Conservation (phyloP, 768 basidiomycete species). For the Mycena alexandri region DNA sequence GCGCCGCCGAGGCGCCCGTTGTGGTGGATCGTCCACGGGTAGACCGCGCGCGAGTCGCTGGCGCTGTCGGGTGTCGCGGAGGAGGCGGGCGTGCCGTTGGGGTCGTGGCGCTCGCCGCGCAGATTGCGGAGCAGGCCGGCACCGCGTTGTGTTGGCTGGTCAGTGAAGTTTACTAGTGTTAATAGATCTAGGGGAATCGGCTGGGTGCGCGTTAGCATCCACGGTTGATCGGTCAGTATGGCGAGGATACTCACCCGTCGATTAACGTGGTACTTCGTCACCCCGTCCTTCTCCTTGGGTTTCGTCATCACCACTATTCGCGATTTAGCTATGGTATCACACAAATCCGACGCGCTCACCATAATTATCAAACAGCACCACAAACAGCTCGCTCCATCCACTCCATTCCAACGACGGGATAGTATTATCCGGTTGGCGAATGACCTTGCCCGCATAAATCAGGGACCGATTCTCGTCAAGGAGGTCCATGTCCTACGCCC, state of each 20-base stretch:
- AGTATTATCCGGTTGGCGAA: constrained; percentile 80
- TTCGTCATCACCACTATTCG: constrained; percentile 89
- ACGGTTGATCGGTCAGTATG: constrained; percentile 4
- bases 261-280: constrained; percentile 84
- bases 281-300: constrained; percentile 80
- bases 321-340: neutral
- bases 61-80: constrained; percentile 43
- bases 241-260: constrained; percentile 68
- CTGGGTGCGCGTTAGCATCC: constrained; percentile 52
- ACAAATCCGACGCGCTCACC: constrained; percentile 57
- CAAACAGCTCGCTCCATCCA: constrained; percentile 90
- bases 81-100: constrained; percentile 14
- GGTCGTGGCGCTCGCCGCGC: constrained; percentile 50
- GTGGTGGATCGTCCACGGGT: constrained; percentile 91
- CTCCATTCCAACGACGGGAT: constrained; percentile 48
- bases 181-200: constrained; percentile 95
- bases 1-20: constrained; percentile 91
- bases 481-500: constrained; percentile 85
- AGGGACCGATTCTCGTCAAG: constrained; percentile 85
- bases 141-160: constrained; percentile 81
- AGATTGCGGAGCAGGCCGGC: constrained; percentile 79
- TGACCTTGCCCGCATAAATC: constrained; percentile 84
- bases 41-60: constrained; percentile 81
- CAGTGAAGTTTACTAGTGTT: constrained; percentile 87
- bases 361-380: constrained; percentile 96